A percentile compares a stretch with the other conserved stretches of the same genome.
Conservation (phyloP, 805 yeast species). For the Lipomyces yamanashiensis region DNA sequence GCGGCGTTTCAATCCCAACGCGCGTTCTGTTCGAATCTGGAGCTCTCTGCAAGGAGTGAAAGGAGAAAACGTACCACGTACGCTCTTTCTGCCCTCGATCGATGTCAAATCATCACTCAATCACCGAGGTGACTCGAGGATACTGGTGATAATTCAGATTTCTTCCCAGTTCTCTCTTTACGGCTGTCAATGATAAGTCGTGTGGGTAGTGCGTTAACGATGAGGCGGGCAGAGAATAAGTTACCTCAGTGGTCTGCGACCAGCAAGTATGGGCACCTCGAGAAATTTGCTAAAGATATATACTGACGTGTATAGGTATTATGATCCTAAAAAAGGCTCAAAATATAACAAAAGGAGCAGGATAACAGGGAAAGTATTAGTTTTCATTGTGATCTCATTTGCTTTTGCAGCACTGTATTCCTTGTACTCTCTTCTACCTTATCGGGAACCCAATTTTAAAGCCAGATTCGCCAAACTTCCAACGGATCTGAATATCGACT, state of each 20-base stretch:
- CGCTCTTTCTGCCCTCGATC: no score
- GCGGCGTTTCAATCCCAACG: no score
- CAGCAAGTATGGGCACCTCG: background rate
- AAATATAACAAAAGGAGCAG: background rate
- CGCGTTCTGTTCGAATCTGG: no score
- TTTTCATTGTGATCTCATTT: background rate
- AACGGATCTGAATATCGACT: conserved; percentile 1
- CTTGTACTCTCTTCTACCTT: background rate
- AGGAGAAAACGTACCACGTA: no score
- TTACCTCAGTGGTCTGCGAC: conserved; percentile 9
- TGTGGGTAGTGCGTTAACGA: background rate
- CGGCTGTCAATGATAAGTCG: background rate
- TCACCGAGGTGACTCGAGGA: no score
- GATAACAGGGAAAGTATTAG: background rate
- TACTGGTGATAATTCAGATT: no score
- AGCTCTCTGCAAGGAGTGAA: no score
- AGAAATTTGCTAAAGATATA: background rate
- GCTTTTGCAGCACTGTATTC: background rate
- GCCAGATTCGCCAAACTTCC: conserved; percentile 1
- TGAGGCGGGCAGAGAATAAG: background rate
- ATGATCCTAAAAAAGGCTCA: background rate
- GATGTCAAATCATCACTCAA: no score
- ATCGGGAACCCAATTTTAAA: conserved; percentile 8
- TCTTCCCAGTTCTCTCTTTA: background rate
- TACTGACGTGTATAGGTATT: background rate